phyloP scores from a whole-genome alignment of 768 basidiomycete species.

The Clavaria fumosa region DNA sequence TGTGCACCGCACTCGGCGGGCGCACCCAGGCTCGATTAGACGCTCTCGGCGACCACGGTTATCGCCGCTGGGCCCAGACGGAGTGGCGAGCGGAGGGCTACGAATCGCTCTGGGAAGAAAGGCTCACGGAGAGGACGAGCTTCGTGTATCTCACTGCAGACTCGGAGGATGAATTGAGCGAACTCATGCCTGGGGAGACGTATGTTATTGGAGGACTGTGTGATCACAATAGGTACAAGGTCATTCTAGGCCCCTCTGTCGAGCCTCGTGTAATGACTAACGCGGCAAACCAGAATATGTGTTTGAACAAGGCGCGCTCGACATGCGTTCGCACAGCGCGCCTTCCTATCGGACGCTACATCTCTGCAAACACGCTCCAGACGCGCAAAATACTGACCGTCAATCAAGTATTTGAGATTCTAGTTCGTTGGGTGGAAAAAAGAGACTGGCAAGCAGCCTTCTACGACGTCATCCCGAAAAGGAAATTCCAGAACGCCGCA shows the following conservation, averaged over 20 bases:
- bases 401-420: slow-evolving; percentile 91
- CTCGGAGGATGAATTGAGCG: slow-evolving; percentile 70
- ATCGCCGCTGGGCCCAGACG: slow-evolving; percentile 67
- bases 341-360: slow-evolving; percentile 87
- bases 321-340: slow-evolving; percentile 72
- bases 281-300: slow-evolving; percentile 49
- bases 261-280: neutral
- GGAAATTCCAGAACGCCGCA: slow-evolving; percentile 78
- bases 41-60: slow-evolving; percentile 43
- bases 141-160: slow-evolving; percentile 94
- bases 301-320: slow-evolving; percentile 67
- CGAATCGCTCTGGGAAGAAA: slow-evolving; percentile 43
- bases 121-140: slow-evolving; percentile 22
- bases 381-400: slow-evolving; percentile 95
- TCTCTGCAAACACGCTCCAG: slow-evolving; percentile 62
- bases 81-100: slow-evolving; percentile 76
- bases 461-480: slow-evolving; percentile 76
- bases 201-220: slow-evolving; percentile 95
- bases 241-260: slow-evolving; percentile 12
- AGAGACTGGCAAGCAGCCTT: slow-evolving; percentile 79
- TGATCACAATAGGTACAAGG: slow-evolving; percentile 96
- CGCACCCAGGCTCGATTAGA: slow-evolving; percentile 52
- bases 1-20: slow-evolving; percentile 73
- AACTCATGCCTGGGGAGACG: slow-evolving; percentile 68
- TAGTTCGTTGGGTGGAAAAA: slow-evolving; percentile 78